Percentiles rank a stretch among this genome's conserved stretches.
Evolutionary conservation across 1,139 yeast species (phyloP).

Genomic region (Kodamaea ohmeri): DNA sequence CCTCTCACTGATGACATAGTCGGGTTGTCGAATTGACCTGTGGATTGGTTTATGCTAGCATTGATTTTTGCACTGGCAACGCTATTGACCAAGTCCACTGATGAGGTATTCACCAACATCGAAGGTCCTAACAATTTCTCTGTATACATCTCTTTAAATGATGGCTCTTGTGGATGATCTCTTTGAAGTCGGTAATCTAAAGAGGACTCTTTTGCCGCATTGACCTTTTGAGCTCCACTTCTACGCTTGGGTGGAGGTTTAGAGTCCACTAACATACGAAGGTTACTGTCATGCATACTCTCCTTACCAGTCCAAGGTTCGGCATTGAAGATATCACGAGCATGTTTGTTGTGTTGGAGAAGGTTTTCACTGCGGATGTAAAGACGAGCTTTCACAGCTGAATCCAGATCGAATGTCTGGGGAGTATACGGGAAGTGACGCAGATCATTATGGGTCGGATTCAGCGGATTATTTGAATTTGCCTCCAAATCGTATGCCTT

Average conservation of each 20-base stretch:
- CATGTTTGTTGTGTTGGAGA: slow-evolving; percentile 44
- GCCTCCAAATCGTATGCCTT: slow-evolving; percentile 10
- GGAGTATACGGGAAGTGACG: no score
- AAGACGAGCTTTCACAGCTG: slow-evolving; percentile 12
- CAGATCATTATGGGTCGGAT: neutral
- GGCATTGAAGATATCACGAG: slow-evolving; percentile 49
- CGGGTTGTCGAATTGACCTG: slow-evolving; percentile 62
- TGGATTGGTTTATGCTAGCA: slow-evolving; percentile 57
- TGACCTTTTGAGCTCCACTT: slow-evolving; percentile 5
- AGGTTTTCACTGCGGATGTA: slow-evolving; percentile 23
- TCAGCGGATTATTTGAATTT: no score
- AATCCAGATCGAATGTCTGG: no score
- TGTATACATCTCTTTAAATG: slow-evolving; percentile 59
- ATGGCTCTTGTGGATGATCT: slow-evolving; percentile 38
- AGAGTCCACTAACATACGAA: slow-evolving; percentile 63
- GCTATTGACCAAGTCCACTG: slow-evolving; percentile 50
- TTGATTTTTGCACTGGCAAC: slow-evolving; percentile 75
- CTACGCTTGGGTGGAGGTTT: slow-evolving; percentile 28
- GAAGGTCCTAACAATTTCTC: slow-evolving; percentile 64
- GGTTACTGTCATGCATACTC: slow-evolving; percentile 44
- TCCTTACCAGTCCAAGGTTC: slow-evolving; percentile 75
- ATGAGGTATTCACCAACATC: slow-evolving; percentile 43
- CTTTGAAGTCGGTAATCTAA: slow-evolving; percentile 60
- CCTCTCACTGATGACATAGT: slow-evolving; percentile 57
- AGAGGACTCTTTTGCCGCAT: slow-evolving; percentile 44